A percentile compares a stretch with the other conserved stretches of the same genome.
Conservation (phyloP, 1,139 yeast species). For the Magnusiomyces clavatus region DNA sequence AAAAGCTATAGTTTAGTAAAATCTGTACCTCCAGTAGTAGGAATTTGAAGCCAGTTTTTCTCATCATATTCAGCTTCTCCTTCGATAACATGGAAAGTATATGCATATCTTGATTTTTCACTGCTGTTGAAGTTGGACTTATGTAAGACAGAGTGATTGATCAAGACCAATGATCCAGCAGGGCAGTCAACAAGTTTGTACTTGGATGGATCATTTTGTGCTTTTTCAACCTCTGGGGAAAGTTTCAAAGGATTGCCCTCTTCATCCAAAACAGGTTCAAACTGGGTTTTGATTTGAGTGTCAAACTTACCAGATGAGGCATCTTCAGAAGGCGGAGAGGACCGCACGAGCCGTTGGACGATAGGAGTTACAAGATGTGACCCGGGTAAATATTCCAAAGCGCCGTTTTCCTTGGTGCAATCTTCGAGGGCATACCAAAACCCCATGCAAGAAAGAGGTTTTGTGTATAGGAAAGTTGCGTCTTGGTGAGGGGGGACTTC, state of each 20-base stretch:
- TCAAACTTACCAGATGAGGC: background rate
- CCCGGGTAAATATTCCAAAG: constrained; percentile 67
- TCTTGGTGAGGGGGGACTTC: constrained; percentile 79
- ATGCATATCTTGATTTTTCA: constrained; percentile 56
- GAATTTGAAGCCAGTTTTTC: constrained; percentile 71
- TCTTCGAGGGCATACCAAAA: constrained; percentile 81
- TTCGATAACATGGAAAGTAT: constrained; percentile 74
- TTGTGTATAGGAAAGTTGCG: constrained; percentile 63
- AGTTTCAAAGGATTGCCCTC: constrained; percentile 8
- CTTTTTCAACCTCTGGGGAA: constrained; percentile 30
- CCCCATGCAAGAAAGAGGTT: constrained; percentile 67
- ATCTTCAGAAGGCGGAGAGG: constrained; percentile 14
- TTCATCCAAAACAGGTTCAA: constrained; percentile 21
- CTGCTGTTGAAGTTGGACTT: constrained; percentile 58
- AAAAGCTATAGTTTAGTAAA: constrained; percentile 44
- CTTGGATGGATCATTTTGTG: constrained; percentile 20
- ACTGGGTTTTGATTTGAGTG: constrained; percentile 40
- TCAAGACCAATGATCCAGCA: constrained; percentile 63
- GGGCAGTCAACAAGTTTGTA: constrained; percentile 54
- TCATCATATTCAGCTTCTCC: constrained; percentile 53
- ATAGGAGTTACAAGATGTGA: constrained; percentile 55
- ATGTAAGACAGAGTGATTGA: constrained; percentile 64
- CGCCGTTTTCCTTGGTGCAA: constrained; percentile 61
- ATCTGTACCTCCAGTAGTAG: constrained; percentile 56
- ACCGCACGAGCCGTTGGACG: constrained; percentile 57